These are phyloP conservation scores for Fusarium pininemorale DNA, from an alignment of 2,329 filamentous ascomycete genomes.

Conservation along the genomic window DNA sequence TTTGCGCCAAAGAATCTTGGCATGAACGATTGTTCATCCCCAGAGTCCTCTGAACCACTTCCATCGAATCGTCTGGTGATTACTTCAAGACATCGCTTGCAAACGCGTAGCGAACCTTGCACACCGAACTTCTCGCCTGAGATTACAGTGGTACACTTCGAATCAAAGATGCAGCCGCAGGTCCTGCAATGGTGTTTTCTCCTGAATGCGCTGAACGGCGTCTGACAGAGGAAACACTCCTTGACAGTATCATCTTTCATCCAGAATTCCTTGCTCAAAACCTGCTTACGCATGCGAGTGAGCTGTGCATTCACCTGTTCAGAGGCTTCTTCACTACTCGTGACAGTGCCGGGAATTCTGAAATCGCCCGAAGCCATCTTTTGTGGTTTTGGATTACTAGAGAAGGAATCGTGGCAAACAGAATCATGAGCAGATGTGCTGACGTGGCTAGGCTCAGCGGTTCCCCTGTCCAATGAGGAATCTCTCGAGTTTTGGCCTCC, in stretches of 20 bases:
- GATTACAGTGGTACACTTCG: constrained; percentile 93
- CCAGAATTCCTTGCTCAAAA: constrained; percentile 96
- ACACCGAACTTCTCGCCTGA: constrained; percentile 89
- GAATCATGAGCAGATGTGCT: constrained; percentile 68
- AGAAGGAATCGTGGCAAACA: constrained; percentile 66
- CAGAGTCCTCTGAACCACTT: constrained; percentile 86
- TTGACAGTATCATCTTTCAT: constrained; percentile 99
- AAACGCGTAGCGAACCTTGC: constrained; percentile 83
- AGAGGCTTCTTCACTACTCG: constrained; percentile 62
- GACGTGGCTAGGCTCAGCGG: constrained; percentile 65
- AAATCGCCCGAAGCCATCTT: constrained; percentile 57
- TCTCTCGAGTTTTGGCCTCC: constrained; percentile 61
- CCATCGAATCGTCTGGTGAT: constrained; percentile 91
- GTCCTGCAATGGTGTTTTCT: constrained; percentile 96
- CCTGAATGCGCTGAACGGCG: constrained; percentile 90
- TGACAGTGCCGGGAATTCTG: constrained; percentile 65
- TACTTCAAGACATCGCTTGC: constrained; percentile 90
- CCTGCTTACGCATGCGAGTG: constrained; percentile 81
- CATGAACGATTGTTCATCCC: constrained; percentile 76
- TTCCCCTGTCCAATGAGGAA: constrained; percentile 67
- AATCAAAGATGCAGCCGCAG: constrained; percentile 98
- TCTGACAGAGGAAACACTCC: constrained; percentile 93
- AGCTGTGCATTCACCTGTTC: constrained; percentile 69
- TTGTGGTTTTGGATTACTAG: constrained; percentile 56
- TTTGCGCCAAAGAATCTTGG: constrained; percentile 69